Base-by-base conservation (phyloP, 2,329 filamentous ascomycete species). In the Colletotrichum melonis region DNA sequence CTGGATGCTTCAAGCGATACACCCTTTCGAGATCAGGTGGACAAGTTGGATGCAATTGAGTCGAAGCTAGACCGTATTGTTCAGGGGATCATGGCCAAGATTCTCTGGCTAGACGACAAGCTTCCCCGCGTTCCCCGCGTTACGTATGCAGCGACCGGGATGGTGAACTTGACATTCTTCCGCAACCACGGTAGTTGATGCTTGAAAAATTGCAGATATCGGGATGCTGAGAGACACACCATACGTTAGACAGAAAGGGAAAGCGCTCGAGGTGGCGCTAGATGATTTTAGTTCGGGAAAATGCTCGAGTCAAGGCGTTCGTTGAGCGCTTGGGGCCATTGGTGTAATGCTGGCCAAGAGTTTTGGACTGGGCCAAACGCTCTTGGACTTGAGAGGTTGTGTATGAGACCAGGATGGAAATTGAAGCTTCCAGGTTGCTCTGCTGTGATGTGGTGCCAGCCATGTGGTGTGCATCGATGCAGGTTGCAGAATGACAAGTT, bases 101-200 rank as follows among this genome's bases (percentile, higher is more conserved):
- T 26, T 30, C 11, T 38, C 30, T n/a, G n/a, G 46, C 6, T 24
- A 64, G 28, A 55, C 46, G 24, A 26, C 28, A 55, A 63, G 42
- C 46, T 64, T 64, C 62, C 46, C 46, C 62, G 24, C 46, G 62
- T 54, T 64, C 62, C 30, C 46, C 46, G 46, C 46, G 62, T 35
- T 38, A 12, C 14, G 28, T 35, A 28, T 28, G 26, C 7, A 26
- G 38, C 5, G 42, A 14, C 59, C 19, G 28, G 59, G 59, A 52
- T 63, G 26, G 9, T 52, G 19, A 4, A 19, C 3, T 52, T 26
- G 19, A 22, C 19, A 49, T 16, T 32, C 24, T 28, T 28, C 46
- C 26, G 26, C 42, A 19, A 26, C 7, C 42, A 54, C 62, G 60
- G 26, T 54, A 64, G 35, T 32, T 35, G 28, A 8, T 22, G 26